phyloP scores from a whole-genome alignment of 1,284 basidiomycete species.

The Porogramme epimiltina region DNA sequence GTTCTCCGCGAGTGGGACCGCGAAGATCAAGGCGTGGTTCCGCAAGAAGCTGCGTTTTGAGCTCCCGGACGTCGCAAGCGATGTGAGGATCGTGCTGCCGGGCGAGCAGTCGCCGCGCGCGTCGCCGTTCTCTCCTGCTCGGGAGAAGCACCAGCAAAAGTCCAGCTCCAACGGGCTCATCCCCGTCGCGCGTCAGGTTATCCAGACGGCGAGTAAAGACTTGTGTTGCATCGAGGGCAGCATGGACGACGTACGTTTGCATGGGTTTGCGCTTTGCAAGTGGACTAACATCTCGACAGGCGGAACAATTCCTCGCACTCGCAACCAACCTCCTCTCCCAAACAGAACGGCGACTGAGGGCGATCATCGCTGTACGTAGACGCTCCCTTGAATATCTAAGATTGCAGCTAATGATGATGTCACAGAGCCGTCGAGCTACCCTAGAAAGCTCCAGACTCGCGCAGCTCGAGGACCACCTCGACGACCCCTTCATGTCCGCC shows the following conservation, averaged over 20 bases:
- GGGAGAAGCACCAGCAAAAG: neutral
- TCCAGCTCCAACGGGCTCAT: slow-evolving; percentile 1
- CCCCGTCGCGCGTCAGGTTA: slow-evolving; percentile 29
- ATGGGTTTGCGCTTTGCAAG: neutral
- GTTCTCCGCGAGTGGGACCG: slow-evolving; percentile 34
- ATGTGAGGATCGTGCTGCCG: slow-evolving; percentile 24
- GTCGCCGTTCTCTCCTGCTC: slow-evolving; percentile 5
- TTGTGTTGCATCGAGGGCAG: slow-evolving; percentile 53
- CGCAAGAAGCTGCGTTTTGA: slow-evolving; percentile 53
- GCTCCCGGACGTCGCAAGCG: slow-evolving; percentile 36
- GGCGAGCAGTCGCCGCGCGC: slow-evolving; percentile 3
- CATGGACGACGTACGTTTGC: slow-evolving; percentile 44
- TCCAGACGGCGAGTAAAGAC: slow-evolving; percentile 56
- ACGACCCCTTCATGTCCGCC: slow-evolving; percentile 21
- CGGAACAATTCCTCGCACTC: slow-evolving; percentile 52
- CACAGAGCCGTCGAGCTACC: slow-evolving; percentile 24
- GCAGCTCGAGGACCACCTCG: slow-evolving; percentile 14
- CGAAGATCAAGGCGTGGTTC: slow-evolving; percentile 63
- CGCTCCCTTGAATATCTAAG: slow-evolving; percentile 1
- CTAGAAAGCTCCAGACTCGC: slow-evolving; percentile 24
- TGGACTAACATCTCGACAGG: slow-evolving; percentile 34
- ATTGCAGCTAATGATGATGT: no score
- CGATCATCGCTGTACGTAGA: slow-evolving; percentile 49
- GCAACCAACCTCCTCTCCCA: slow-evolving; percentile 54
- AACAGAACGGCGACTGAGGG: slow-evolving; percentile 38